Conservation (phyloP, 2,329 filamentous ascomycete species). For the Pyrenochaeta sp. region DNA sequence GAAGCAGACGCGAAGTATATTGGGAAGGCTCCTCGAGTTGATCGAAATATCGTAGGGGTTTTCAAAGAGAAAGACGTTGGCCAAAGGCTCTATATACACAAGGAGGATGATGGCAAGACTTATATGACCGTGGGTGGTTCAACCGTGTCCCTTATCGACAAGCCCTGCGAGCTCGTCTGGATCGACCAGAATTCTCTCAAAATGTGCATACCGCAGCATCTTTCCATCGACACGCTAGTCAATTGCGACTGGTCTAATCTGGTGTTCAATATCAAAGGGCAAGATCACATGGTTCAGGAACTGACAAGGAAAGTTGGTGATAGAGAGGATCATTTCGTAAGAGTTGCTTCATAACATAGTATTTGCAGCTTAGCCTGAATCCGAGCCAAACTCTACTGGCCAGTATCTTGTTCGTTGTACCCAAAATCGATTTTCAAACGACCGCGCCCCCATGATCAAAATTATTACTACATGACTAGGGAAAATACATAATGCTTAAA, state of each 20-base stretch:
- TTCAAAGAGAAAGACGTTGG: neutral
- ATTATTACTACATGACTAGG: too few species aligned
- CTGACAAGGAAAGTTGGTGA: too few species aligned
- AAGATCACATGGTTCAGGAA: neutral
- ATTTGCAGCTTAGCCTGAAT: too few species aligned
- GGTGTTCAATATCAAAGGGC: neutral
- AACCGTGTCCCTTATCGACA: neutral
- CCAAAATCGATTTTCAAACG: too few species aligned
- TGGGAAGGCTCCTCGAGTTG: neutral
- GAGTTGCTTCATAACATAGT: too few species aligned
- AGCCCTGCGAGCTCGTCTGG: slow-evolving; percentile 2
- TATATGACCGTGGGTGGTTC: neutral
- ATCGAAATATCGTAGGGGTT: neutral
- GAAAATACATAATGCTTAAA: too few species aligned
- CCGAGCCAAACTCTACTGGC: too few species aligned
- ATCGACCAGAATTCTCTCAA: neutral
- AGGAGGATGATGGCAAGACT: neutral
- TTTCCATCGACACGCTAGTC: slow-evolving; percentile 6
- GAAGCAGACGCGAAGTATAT: too few species aligned
- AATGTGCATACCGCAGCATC: slow-evolving; percentile 5
- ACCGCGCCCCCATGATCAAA: too few species aligned
- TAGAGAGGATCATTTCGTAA: too few species aligned
- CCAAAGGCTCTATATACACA: neutral
- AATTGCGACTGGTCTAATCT: slow-evolving; percentile 6
- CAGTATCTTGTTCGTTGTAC: too few species aligned